Evolutionary conservation across 345 rosid species (phyloP), one percentile per base, ranked within the genome.

Genomic region (Gossypium raimondii): DNA sequence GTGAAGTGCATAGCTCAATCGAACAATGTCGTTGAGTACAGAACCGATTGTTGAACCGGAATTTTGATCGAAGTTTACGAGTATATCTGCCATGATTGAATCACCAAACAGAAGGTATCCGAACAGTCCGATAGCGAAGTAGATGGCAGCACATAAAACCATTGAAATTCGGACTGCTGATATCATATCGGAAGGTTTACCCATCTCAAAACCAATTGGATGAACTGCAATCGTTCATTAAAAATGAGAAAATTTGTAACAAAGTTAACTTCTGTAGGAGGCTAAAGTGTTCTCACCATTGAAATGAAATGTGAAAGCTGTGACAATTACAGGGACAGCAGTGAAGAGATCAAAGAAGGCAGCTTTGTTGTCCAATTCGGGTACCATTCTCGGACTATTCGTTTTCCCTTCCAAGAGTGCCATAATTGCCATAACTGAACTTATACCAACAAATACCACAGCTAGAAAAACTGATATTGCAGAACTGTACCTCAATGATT

Each of bases 301-400:
- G 79, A 92, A 94, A 81, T 94, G 98, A 80, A 92, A 94, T 5
- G 97, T 92, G 84, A 92, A 94, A 75, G 97, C 93, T 22, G 95
- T 92, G 9, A 94, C 95, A 17, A 92, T 88, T 29, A 92, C 92
- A 0, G 98, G 98, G 43, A 90, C 93, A 44, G 93, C 93, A 27
- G 97, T 91, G 85, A 94, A 91, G 68, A 94, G 95, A 45, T 87
- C 81, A 8, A 90, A 89, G 86, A 92, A 84, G 0, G 97, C 87
- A 44, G 82, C 69, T 7, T 72, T 73, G 70, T 82, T 64, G 74
- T 81, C 85, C 43, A 94, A 65, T 5, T 78, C 64, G 0, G 98
- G 98, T 14, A 94, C 81, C 62, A 88, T 67, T 80, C 89, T 87
- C 3, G 92, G 94, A 73, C 16, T 86, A 61, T 88, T 86, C 2